These are phyloP conservation scores for Cenococcum geophilum DNA, from an alignment of 495 filamentous ascomycete species.

Conservation along the genomic window DNA sequence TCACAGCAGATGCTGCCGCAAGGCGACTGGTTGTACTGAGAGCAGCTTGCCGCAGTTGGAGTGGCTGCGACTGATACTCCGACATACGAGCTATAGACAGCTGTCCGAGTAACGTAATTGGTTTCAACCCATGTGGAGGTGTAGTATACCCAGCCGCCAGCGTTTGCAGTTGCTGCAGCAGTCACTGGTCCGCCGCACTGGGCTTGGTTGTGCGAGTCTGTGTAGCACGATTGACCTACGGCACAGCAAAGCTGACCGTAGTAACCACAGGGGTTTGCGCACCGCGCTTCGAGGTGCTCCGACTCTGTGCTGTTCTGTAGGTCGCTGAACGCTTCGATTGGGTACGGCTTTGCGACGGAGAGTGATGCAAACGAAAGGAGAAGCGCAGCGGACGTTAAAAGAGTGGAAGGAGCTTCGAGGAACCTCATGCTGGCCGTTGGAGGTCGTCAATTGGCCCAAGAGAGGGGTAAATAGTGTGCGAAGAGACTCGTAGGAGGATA, in stretches of 20 bases:
- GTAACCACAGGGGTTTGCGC: conserved; percentile 62
- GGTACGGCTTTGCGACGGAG: conserved; percentile 31
- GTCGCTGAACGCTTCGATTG: conserved; percentile 42
- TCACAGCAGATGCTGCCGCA: conserved; percentile 76
- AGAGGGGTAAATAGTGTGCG: background rate
- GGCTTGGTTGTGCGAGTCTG: conserved; percentile 51
- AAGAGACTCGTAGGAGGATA: background rate
- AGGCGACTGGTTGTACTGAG: conserved; percentile 48
- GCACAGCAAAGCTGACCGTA: conserved; percentile 63
- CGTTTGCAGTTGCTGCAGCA: conserved; percentile 26
- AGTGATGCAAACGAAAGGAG: conserved; percentile 24
- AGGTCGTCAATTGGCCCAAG: conserved; percentile 1
- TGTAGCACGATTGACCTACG: conserved; percentile 54
- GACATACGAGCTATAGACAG: conserved; percentile 54
- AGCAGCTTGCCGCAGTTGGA: conserved; percentile 45
- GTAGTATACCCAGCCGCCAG: conserved; percentile 52
- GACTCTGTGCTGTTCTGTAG: conserved; percentile 29
- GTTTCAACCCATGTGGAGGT: conserved; percentile 69
- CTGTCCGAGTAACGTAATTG: conserved; percentile 56
- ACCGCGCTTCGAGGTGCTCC: conserved; percentile 35
- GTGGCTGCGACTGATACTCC: conserved; percentile 43
- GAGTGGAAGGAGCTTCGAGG: conserved; percentile 24
- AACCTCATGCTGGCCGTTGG: conserved; percentile 27
- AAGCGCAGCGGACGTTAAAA: conserved; percentile 32
- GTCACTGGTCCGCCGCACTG: conserved; percentile 43